A percentile compares a stretch with the other conserved stretches of the same genome.
phyloP scores from a whole-genome alignment of 2,329 filamentous ascomycete species.

The Didymella arachidicola region DNA sequence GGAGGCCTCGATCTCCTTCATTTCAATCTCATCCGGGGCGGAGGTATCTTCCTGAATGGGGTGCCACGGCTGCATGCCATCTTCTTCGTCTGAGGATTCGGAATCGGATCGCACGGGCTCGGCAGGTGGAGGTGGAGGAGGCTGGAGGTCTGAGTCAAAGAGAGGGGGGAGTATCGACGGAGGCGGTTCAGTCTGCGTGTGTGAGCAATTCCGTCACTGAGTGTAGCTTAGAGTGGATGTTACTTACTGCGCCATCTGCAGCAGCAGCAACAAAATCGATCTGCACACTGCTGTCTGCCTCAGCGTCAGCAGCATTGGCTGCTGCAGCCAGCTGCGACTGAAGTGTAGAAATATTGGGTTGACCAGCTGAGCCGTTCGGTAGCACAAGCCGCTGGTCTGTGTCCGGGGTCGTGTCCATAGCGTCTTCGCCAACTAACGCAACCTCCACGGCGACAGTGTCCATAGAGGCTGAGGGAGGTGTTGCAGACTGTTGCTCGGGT shows the following conservation, averaged over 20 bases:
- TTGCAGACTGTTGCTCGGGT: constrained; percentile 5
- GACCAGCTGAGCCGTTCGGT: constrained; percentile 33
- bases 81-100: constrained; percentile 49
- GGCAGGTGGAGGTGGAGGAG: constrained; percentile 43
- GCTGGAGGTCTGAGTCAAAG: constrained; percentile 33
- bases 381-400: constrained; percentile 33
- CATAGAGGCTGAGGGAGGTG: constrained; percentile 20
- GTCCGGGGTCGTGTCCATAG: constrained; percentile 52
- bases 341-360: constrained; percentile 15
- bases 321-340: constrained; percentile 29
- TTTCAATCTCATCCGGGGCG: constrained; percentile 63
- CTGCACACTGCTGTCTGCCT: constrained; percentile 21
- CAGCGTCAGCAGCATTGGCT: constrained; percentile 20
- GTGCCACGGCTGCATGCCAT: constrained; percentile 56
- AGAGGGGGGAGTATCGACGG: constrained; percentile 33
- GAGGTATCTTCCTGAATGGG: constrained; percentile 65
- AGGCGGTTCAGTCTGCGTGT: constrained; percentile 27
- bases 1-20: constrained; percentile 63
- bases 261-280: constrained; percentile 10
- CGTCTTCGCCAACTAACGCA: constrained; percentile 45
- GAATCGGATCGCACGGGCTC: constrained; percentile 42
- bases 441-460: constrained; percentile 40
- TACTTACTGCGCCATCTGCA: constrained; percentile 28
- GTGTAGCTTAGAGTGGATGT: background rate
- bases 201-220: constrained; percentile 24